Conservation (phyloP, 371 early-diverging fungal species). For the Syncephalis fuscata region DNA sequence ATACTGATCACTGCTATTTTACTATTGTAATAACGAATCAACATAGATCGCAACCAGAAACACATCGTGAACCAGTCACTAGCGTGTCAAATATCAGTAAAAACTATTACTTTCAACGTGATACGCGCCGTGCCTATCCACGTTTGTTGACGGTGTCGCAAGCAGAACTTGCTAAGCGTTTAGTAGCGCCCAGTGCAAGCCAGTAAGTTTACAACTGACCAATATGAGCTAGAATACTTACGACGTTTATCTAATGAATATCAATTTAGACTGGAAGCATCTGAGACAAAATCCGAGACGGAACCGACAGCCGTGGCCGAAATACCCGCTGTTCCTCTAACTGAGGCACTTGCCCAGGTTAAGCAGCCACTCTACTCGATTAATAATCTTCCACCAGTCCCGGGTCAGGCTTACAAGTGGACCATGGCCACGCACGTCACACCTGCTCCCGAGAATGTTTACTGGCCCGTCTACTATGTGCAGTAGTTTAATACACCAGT, state of each 20-base stretch:
- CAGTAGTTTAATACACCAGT: too few species aligned
- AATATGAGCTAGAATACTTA: too few species aligned
- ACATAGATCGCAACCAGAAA: slow-evolving; percentile 6
- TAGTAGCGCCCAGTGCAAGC: slow-evolving; percentile 17
- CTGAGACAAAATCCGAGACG: too few species aligned
- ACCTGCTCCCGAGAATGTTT: neutral
- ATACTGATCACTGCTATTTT: too few species aligned
- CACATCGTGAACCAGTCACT: slow-evolving; percentile 1
- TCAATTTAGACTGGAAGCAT: too few species aligned
- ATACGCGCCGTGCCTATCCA: slow-evolving; percentile 81
- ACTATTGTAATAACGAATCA: too few species aligned
- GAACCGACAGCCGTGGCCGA: neutral
- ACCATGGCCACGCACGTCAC: neutral
- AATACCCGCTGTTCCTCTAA: neutral
- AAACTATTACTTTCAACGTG: slow-evolving; percentile 84
- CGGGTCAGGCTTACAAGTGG: neutral
- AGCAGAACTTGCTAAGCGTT: slow-evolving; percentile 45
- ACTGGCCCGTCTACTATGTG: neutral
- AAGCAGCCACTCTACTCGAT: neutral
- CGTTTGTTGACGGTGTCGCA: slow-evolving; percentile 70
- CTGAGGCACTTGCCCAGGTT: neutral
- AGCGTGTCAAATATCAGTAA: slow-evolving; percentile 30
- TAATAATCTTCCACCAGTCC: neutral
- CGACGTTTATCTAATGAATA: too few species aligned
- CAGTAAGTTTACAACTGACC: slow-evolving; percentile 1